Base-by-base conservation (phyloP, 768 basidiomycete genomes). In the Aureoboletus auriporus region DNA sequence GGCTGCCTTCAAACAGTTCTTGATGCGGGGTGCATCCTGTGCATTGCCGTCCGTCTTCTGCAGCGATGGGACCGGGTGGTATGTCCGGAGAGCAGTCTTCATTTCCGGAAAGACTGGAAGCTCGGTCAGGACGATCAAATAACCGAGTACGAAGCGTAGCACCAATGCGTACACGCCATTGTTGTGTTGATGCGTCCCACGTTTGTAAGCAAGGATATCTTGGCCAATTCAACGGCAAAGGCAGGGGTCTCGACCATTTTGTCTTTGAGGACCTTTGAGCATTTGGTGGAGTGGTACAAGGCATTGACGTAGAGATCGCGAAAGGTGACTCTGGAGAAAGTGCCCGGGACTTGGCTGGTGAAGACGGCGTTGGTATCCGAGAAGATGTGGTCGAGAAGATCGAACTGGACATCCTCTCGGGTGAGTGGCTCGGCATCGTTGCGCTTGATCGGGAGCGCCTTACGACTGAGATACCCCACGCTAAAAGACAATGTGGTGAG, bases 171-270 rank as follows among this genome's bases (percentile, higher is more conserved):
- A 87, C 82, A 85, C 44, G 90, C 90, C 81, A 93, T 84, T 29
- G 92, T 93, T 34, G 93, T 94, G 62, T 93, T 94, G 69, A 94
- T 89, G 53, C 90, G 75, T 23, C 92, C 92, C 40, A 93, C 86
- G 61, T 95, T 95, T 44, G 90, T 89, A 45, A 93, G 73, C 30
- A 93, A 74, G 26, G 86, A 84, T 33, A 93, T 80, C 69, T 92
- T 91, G 44, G 84, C 86, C 44, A 91, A 79, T 66, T 89, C 89
- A 54, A 83, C 70, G 6, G 82, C 84, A 64, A 89, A 91, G 7
- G 80, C 80, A 12, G 87, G 86, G 1, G 80, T 85, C 47, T 91
- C 87, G 43, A 82, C 68, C 83, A 94, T 89, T 68, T 92, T 92
- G 63, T 89, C 86, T 67, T 88, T 86, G 65, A 93, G 77, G 36